Percentiles rank a stretch among this genome's conserved stretches.
phyloP scores from a whole-genome alignment of 2,329 filamentous ascomycete genomes.

The Diaporthe nobilis region DNA sequence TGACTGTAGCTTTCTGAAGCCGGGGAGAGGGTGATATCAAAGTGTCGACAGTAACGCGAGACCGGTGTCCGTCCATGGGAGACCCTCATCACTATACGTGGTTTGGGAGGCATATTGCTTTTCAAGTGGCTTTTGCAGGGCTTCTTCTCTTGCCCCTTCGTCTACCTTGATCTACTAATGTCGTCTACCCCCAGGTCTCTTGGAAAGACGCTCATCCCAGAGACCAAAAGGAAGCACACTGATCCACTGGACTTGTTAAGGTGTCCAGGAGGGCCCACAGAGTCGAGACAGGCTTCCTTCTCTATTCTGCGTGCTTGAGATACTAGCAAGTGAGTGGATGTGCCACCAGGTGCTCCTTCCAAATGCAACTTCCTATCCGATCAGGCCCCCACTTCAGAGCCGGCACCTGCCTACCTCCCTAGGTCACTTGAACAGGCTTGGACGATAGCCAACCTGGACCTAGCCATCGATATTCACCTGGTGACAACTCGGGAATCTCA shows the following conservation, averaged over 20 bases:
- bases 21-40: background rate
- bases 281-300: too few species aligned
- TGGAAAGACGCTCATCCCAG: background rate
- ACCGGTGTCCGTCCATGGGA: background rate
- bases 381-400: background rate
- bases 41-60: background rate
- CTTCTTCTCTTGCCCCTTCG: too few species aligned
- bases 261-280: background rate
- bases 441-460: background rate
- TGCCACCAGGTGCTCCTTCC: slow-evolving; percentile 4
- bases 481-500: background rate
- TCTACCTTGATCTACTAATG: too few species aligned
- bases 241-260: background rate
- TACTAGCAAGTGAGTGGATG: background rate
- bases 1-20: background rate
- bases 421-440: background rate
- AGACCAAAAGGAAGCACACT: background rate
- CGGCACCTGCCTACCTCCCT: background rate
- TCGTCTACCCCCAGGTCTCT: too few species aligned
- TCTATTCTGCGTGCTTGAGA: background rate
- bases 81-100: too few species aligned
- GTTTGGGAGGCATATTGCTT: background rate
- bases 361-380: background rate
- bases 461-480: background rate
- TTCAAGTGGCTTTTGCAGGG: background rate